Evolutionary conservation across 345 rosid genomes (phyloP).

Genomic region (Trapa bicornis): DNA sequence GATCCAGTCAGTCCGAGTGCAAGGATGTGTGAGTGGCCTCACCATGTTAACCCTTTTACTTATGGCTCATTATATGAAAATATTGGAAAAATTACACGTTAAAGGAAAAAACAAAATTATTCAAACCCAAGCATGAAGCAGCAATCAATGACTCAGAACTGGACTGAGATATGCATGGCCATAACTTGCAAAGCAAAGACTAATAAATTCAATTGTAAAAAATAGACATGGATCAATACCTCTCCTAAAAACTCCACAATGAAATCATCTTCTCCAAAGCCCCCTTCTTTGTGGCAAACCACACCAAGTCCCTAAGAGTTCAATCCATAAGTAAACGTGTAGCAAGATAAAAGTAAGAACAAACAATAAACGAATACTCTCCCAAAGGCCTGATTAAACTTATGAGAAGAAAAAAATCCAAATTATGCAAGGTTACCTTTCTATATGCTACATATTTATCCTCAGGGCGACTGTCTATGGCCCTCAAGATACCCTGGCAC

Average conservation of each 20-base stretch:
- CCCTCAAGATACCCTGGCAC: constrained; percentile 77
- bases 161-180: no score
- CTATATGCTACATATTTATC: constrained; percentile 95
- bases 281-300: constrained; percentile 92
- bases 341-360: constrained; percentile 7
- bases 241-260: constrained; percentile 99
- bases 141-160: no score
- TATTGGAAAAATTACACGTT: neutral
- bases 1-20: no score
- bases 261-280: constrained; percentile 90
- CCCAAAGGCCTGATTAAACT: neutral
- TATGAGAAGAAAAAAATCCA: constrained; percentile 1
- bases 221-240: constrained; percentile 33
- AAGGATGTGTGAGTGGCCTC: neutral
- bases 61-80: neutral
- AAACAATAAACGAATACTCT: neutral
- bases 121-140: neutral
- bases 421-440: constrained; percentile 42
- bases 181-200: no score
- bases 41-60: neutral
- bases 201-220: neutral
- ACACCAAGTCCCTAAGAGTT: constrained; percentile 86
- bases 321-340: constrained; percentile 11
- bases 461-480: constrained; percentile 74
- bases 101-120: neutral